These are phyloP conservation scores for Dysphania ambrosioides DNA, from an alignment of 148 eudicot genomes.

Conservation along the genomic window DNA sequence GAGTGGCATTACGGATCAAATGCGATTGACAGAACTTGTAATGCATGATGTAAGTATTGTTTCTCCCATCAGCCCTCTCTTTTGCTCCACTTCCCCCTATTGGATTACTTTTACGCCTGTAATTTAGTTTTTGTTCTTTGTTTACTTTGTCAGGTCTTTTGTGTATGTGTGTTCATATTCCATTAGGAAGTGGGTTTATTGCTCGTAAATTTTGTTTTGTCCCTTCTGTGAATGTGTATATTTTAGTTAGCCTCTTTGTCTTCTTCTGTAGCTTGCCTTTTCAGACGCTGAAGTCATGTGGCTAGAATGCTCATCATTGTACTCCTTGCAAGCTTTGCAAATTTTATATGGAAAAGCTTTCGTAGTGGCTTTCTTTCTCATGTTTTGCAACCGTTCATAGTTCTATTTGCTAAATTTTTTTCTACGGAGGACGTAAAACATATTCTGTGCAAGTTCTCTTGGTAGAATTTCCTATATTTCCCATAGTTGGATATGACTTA, in stretches of 20 bases:
- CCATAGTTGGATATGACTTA: no score
- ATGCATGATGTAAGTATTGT: constrained; percentile 72
- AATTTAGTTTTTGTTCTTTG: neutral
- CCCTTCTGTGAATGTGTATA: no score
- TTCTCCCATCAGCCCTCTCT: neutral
- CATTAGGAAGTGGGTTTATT: neutral
- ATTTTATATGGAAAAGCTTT: neutral
- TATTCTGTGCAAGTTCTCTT: no score
- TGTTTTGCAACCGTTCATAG: no score
- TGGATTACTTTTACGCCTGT: no score
- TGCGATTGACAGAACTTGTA: constrained; percentile 80
- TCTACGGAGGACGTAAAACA: no score
- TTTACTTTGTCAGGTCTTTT: neutral
- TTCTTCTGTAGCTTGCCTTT: no score
- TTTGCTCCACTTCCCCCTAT: no score
- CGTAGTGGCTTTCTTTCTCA: neutral
- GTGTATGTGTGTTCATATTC: no score
- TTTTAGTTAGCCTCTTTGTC: no score
- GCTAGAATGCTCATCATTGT: neutral
- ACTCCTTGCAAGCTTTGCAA: neutral
- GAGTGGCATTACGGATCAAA: constrained; percentile 90
- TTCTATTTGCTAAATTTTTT: no score
- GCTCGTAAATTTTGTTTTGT: neutral
- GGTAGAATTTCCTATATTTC: no score
- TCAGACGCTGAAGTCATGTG: neutral